phyloP scores from a whole-genome alignment of 352 stramenopile species.

The Nothophytophthora sp. region DNA sequence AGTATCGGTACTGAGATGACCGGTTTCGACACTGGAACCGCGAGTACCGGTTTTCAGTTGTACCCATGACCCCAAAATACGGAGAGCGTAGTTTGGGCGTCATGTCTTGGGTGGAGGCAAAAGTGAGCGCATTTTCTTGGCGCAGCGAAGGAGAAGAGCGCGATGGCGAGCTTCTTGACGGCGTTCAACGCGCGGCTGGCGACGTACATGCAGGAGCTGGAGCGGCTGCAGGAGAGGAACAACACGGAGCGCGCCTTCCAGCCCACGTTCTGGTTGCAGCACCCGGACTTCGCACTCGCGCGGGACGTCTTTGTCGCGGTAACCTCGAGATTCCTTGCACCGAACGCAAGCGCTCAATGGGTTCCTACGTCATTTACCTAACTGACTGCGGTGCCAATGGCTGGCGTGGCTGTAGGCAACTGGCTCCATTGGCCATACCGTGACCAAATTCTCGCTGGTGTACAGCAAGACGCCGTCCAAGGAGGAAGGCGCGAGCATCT shows the following conservation, averaged over 20 bases:
- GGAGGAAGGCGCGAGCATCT: slow-evolving; percentile 75
- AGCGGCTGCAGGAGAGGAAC: slow-evolving; percentile 59
- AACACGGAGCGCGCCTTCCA: slow-evolving; percentile 59
- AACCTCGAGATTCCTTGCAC: neutral
- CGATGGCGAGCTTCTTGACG: slow-evolving; percentile 56
- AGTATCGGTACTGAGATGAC: no score
- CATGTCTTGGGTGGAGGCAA: neutral
- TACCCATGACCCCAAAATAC: no score
- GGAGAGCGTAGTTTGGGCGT: neutral
- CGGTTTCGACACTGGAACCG: no score
- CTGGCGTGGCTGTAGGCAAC: slow-evolving; percentile 37
- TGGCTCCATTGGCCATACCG: slow-evolving; percentile 69
- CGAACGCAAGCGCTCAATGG: neutral
- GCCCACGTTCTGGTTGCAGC: slow-evolving; percentile 77
- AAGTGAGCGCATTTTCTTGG: no score
- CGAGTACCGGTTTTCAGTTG: no score
- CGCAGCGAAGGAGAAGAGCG: no score
- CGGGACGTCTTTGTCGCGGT: slow-evolving; percentile 83
- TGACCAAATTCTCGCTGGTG: slow-evolving; percentile 90
- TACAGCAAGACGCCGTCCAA: slow-evolving; percentile 76
- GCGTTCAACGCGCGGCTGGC: slow-evolving; percentile 57
- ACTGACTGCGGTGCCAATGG: slow-evolving; percentile 2
- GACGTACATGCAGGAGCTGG: slow-evolving; percentile 58
- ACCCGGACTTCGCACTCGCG: slow-evolving; percentile 76
- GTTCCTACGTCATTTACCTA: neutral